Percentiles rank a stretch among this genome's conserved stretches.
Conservation (phyloP, 1,139 yeast species). For the Yamadazyma triangularis region DNA sequence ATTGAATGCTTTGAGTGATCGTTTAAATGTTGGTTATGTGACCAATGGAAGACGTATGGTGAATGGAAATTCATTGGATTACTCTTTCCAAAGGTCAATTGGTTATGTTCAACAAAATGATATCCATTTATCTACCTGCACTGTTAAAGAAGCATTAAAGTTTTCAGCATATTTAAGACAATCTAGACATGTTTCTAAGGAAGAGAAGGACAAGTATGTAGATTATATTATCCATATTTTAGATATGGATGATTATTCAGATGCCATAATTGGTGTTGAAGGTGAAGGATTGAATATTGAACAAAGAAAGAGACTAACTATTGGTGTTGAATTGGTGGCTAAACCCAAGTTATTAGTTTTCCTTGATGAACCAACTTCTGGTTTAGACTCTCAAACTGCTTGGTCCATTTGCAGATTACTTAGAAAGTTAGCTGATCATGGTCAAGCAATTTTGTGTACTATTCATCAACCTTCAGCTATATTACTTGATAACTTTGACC, state of each 20-base stretch:
- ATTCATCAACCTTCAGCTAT: conserved; percentile 42
- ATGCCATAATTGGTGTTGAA: conserved; percentile 36
- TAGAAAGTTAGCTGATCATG: conserved; percentile 39
- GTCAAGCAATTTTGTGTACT: conserved; percentile 41
- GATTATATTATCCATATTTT: conserved; percentile 33
- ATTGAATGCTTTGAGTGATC: conserved; percentile 35
- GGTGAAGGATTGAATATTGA: conserved; percentile 40
- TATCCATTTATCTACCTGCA: conserved; percentile 31
- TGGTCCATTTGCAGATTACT: conserved; percentile 41
- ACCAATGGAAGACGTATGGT: conserved; percentile 34
- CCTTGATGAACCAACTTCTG: conserved; percentile 38
- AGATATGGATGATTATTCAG: conserved; percentile 32
- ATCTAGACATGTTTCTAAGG: conserved; percentile 21
- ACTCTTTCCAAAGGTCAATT: conserved; percentile 37
- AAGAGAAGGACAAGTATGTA: conserved; percentile 32
- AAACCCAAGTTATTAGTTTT: conserved; percentile 34
- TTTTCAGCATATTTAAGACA: conserved; percentile 37
- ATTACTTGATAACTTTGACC: conserved; percentile 31
- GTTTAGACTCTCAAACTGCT: conserved; percentile 42
- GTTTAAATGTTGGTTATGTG: conserved; percentile 30
- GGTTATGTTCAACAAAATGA: conserved; percentile 42
- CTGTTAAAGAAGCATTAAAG: conserved; percentile 35
- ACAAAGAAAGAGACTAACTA: conserved; percentile 33
- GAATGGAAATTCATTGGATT: conserved; percentile 29
- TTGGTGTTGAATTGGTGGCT: conserved; percentile 39